Evolutionary conservation across 371 early-diverging fungal species (phyloP), one percentile per base, ranked within the genome.

Genomic region (Neoconidiobolus thromboides): DNA sequence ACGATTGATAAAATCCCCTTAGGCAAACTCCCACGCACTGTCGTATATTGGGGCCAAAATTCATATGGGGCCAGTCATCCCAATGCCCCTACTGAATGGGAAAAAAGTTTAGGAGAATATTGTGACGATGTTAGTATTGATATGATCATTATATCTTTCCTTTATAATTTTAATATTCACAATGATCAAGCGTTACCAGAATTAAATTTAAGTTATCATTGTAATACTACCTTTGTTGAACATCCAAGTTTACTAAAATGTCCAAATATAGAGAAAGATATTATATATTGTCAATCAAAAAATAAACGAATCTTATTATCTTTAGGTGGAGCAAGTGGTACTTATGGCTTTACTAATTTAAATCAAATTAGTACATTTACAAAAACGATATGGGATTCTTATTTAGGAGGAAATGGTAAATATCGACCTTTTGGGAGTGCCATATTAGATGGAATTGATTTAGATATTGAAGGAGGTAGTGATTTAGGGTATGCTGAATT

Each of bases 391-490:
- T 86, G 81, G 80, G 64, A 82, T 60, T 61, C 78, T 58, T 81
- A 81, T 64, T 70, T 80, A 50, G 73, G 68, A 3, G 78, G 81
- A 5, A 67, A 75, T 4, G 6, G 59, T 0, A 69, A 68, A 43
- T 69, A 68, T 44, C 77, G 83, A 9, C 85, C 84, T 0, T 81
- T 86, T 55, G 83, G 70, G 14, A 70, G 68, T 65, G 74, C 77
- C 15, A 62, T 69, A 0, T 62, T 81, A 3, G 87, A 86, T 63
- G 84, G 87, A 0, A 69, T 83, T 44, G 85, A 86, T 60, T 64
- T 86, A 48, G 87, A 85, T 60, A 80, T 83, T 50, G 83, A 83
- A 61, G 80, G 76, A 50, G 81, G 80, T 5, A 52, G 63, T 6
- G 56, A 67, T 15, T 67, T 71, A 0, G 79, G 78, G 12, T 87